Evolutionary conservation across 176 grass and related monocot species (phyloP), one percentile per base, ranked within the genome.

Genomic region (Raddia guianensis): DNA sequence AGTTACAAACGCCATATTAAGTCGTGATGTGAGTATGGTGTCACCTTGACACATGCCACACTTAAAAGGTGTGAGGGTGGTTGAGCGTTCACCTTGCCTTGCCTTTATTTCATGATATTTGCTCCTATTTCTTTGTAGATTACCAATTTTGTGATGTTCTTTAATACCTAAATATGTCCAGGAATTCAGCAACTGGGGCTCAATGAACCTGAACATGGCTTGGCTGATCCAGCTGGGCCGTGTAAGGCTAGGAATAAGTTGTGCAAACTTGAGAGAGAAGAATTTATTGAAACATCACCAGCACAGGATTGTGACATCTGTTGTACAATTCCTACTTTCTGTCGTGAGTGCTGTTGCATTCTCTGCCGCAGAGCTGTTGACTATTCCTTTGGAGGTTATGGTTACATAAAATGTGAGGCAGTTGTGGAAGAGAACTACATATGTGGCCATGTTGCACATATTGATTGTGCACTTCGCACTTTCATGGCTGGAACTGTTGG

Each of bases 401-500:
- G 70, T 82, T 93, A 75, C 74, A 84, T 95, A 83, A 93, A 84
- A 82, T 99, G 96, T 70, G 86, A 92, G 80, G 83, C 89, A 61
- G 87, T 80, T 65, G 76, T 94, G 64, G 78, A 80, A 77, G 86
- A 89, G 58, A 87, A 77, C 15, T 80, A 87, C 59, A 87, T 94
- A 58, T 95, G 96, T 84, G 92, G 96, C 33, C 96, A 99, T 85
- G 73, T 84, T 78, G 92, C 88, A 33, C 96, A 95, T 73, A 66
- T 93, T 89, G 83, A 93, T 37, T 98, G 96, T 85, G 96, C 96
- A 81, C 96, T 93, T 82, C 72, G 75, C 16, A 88, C 70, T 85
- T 95, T 79, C 69, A 89, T 99, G 96, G 90, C 90, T 84, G 96
- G 96, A 73, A 93, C 92, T 60, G 93, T 99, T 84, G 96, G 96